Base-by-base conservation (phyloP, 2,329 filamentous ascomycete genomes). In the Fusarium sp. region DNA sequence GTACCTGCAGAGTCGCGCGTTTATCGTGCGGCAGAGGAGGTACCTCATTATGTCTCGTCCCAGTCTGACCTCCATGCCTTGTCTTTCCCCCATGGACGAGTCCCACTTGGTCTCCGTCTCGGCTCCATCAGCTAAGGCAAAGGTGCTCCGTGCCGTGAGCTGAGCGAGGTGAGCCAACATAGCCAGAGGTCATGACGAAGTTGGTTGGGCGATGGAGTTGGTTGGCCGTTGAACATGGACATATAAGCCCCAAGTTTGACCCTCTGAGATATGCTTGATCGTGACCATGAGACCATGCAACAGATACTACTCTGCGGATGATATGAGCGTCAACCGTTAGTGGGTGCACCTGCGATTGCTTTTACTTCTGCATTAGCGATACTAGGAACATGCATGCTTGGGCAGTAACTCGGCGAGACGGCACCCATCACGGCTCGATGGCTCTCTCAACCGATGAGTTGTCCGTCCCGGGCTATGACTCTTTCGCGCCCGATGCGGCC, bases 1-100 rank as follows among this genome's bases (percentile, higher is more conserved):
- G 64, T 73, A 73, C 58, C 68, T 72, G 57, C 60, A 75, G 50
- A 61, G 72, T 72, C 41, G 72, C 50, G 58, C 54, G 33, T 75
- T 57, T 69, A 61, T 67, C 67, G 58, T 66, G 68, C 64, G 64
- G 52, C 61, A 64, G 62, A 31, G 24, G 60, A 56, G 58, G 64
- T 54, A 54, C 43, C 50, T 60, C 69, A 37, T 72, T 65, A 45
- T 65, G 65, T 73, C 62, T 65, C 60, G 62, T 64, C 70, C 58
- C 67, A 67, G 61, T 60, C 57, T 60, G 22, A 61, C 61, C 61
- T 71, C 61, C 52, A 72, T 74, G 65, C 65, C 59, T 63, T 72
- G 65, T 68, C 59, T 63, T 72, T 67, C 60, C 72, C 58, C 72
- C 68, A 73, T 75, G 64, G 52, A 70, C 41, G 52, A 50, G 65